phyloP scores from a whole-genome alignment of 805 yeast species.

The Kuraishia piskuri region DNA sequence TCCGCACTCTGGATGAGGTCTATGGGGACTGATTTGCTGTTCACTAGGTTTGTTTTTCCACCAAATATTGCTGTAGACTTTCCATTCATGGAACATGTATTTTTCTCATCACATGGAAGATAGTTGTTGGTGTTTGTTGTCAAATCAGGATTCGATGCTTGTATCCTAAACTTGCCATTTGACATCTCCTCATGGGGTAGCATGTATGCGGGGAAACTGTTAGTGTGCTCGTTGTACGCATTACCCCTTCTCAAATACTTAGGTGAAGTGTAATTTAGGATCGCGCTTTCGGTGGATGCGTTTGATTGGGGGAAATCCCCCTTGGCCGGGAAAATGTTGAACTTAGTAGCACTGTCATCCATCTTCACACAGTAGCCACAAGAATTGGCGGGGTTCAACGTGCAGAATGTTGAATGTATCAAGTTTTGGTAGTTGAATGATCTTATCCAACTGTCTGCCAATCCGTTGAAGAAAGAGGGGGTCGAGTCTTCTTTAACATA shows the following conservation, averaged over 20 bases:
- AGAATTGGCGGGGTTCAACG: conserved; percentile 16
- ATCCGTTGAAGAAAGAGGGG: conserved; percentile 27
- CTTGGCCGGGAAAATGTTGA: conserved; percentile 22
- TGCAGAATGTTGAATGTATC: conserved; percentile 34
- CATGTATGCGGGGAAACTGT: not conserved
- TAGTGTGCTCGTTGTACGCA: not conserved
- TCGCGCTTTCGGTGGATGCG: not conserved
- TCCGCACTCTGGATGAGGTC: conserved; percentile 4
- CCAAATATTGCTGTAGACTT: conserved; percentile 2
- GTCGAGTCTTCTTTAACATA: not conserved
- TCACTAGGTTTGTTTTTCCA: conserved; percentile 1
- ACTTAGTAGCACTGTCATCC: conserved; percentile 19
- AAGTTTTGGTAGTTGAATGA: conserved; percentile 23
- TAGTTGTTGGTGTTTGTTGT: conserved; percentile 10
- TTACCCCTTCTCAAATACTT: not conserved
- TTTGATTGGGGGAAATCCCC: not conserved
- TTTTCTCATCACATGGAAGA: conserved; percentile 6
- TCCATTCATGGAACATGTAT: not conserved
- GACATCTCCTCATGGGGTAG: conserved; percentile 2
- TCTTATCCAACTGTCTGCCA: conserved; percentile 32
- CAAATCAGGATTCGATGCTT: conserved; percentile 15
- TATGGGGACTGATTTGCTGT: conserved; percentile 15
- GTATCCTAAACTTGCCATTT: conserved; percentile 16
- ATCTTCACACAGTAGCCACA: conserved; percentile 31
- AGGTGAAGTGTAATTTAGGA: conserved; percentile 9